Evolutionary conservation across 2,329 filamentous ascomycete species (phyloP), one percentile per base, ranked within the genome.

Genomic region (Lasiodiplodia theobromae): DNA sequence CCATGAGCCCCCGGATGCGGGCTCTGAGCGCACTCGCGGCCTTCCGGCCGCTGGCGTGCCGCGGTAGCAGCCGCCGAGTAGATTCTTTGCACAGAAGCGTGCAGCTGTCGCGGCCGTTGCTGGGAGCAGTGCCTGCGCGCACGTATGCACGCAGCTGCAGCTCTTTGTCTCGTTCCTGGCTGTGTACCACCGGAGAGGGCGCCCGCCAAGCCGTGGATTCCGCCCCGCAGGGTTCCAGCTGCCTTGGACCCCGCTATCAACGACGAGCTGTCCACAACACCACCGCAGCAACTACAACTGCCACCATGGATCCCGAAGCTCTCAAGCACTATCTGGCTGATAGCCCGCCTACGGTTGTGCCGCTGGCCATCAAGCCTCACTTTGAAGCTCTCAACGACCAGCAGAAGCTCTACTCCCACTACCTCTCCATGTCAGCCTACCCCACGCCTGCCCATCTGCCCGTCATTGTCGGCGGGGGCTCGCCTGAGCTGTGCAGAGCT

Each of bases 361-460:
- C 91, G 58, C 88, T 99, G 62, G 91, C 93, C 79, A 96, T 98
- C 79, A 93, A 93, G 82, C 92, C 93, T 77, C 95, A 98, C 82
- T 99, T 98, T 75, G 91, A 95, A 67, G 88, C 89, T 44, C 81
- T 96, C 70, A 86, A 82, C 66, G 88, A 92, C 75, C 85, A 91
- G 77, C 89, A 97, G 83, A 94, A 95, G 84, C 90, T 92, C 77
- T 97, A 97, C 85, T 92, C 94, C 71, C 94, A 97, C 82, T 94
- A 80, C 67, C 75, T 81, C 69, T 81, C 79, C 47, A 69, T 79
- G 79, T 81, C 51, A 75, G 65, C 73, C 16, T 47, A 28, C 62
- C 54, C 54, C 68, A 57, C 66, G 31, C 28, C 66, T 23, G n/a
- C 23, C 44, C 47, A 16, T 57, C 57, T 23, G 40, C 31, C 40